phyloP scores from a whole-genome alignment of 495 filamentous ascomycete species.

The Tuber umbilicatum region DNA sequence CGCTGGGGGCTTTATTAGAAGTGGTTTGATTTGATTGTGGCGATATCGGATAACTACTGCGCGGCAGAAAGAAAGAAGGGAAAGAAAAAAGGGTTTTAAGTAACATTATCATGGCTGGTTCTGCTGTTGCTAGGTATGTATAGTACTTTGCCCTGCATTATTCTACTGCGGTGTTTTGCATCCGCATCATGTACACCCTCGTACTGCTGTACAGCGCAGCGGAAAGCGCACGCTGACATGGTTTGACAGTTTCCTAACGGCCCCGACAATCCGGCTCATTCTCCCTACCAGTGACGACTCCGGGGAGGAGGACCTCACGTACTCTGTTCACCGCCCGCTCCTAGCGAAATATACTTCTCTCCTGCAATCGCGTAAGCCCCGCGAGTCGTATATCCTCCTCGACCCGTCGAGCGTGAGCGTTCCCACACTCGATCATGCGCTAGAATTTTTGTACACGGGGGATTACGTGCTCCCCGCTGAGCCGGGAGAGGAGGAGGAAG shows the following conservation, averaged over 20 bases:
- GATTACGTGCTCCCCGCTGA: constrained; percentile 24
- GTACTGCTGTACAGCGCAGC: not conserved
- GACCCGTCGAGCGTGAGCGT: constrained; percentile 17
- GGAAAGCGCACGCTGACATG: not conserved
- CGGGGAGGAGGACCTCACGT: constrained; percentile 28
- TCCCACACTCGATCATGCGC: constrained; percentile 23
- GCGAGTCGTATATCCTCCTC: constrained; percentile 21
- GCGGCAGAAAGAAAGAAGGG: not conserved
- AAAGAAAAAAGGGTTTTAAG: not conserved
- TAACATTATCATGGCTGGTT: not conserved
- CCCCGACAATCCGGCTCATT: constrained; percentile 30
- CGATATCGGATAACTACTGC: constrained; percentile 4
- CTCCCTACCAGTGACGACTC: constrained; percentile 10
- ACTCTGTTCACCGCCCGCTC: constrained; percentile 31
- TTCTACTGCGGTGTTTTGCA: not conserved
- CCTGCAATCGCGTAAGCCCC: constrained; percentile 20
- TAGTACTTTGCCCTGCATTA: not conserved
- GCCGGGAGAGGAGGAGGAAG: constrained; percentile 11
- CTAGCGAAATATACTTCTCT: constrained; percentile 29
- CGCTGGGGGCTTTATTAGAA: constrained; percentile 5
- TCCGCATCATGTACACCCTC: constrained; percentile 2
- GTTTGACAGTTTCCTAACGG: constrained; percentile 27
- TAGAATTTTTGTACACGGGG: constrained; percentile 33
- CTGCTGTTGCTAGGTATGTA: not conserved
- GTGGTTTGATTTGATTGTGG: not conserved